Evolutionary conservation across 2,329 filamentous ascomycete species (phyloP).

Genomic region (Neofusicoccum ribis): DNA sequence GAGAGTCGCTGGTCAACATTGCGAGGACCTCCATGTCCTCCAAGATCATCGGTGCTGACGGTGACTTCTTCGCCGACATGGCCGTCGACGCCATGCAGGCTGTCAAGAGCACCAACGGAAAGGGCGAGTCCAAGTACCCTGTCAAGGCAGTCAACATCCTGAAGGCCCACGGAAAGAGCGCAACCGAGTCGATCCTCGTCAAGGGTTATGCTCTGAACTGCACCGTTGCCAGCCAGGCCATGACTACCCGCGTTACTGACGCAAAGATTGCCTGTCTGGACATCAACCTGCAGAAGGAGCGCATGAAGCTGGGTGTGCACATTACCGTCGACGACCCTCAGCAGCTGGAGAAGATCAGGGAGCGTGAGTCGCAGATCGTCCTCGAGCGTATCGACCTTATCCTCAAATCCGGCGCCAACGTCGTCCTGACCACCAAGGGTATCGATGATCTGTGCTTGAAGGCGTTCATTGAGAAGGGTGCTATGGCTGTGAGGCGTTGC

Average conservation of each 20-base stretch:
- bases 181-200: conserved; percentile 82
- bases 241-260: conserved; percentile 88
- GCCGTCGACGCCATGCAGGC: conserved; percentile 94
- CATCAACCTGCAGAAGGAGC: conserved; percentile 98
- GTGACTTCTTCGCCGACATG: conserved; percentile 96
- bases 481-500: conserved; percentile 92
- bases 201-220: conserved; percentile 98
- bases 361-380: conserved; percentile 89
- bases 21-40: conserved; percentile 99
- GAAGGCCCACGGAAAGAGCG: conserved; percentile 95
- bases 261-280: conserved; percentile 96
- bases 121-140: conserved; percentile 90
- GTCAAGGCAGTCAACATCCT: conserved; percentile 99
- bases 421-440: conserved; percentile 94
- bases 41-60: conserved; percentile 96
- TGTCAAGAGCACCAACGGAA: conserved; percentile 90
- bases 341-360: conserved; percentile 94
- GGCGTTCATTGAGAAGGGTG: conserved; percentile 88
- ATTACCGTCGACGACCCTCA: conserved; percentile 97
- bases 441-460: conserved; percentile 97
- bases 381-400: conserved; percentile 96
- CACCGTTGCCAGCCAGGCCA: conserved; percentile 96
- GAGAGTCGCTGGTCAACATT: conserved; percentile 89
- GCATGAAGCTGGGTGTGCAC: conserved; percentile 98
- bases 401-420: conserved; percentile 93